phyloP scores from a whole-genome alignment of 495 filamentous ascomycete species.

The Penicillium arizonense region DNA sequence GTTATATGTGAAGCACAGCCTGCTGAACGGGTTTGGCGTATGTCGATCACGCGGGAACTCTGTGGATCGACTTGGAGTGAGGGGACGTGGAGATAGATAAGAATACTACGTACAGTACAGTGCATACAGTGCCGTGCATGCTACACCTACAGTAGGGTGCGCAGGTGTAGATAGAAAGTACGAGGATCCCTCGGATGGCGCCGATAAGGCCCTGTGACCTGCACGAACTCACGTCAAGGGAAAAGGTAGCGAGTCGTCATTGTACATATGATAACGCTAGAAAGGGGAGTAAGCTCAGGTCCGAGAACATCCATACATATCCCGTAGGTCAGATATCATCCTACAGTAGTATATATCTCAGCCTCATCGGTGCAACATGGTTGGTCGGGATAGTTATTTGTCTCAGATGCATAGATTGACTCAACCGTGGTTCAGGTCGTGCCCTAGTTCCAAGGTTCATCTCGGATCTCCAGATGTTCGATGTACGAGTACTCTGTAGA shows the following conservation, averaged over 20 bases:
- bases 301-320: no score
- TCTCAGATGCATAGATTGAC: neutral
- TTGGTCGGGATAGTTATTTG: neutral
- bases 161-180: no score
- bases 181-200: neutral
- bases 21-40: slow-evolving; percentile 12
- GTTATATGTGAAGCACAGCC: no score
- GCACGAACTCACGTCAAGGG: slow-evolving; percentile 6
- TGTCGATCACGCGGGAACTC: slow-evolving; percentile 43
- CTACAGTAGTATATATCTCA: neutral
- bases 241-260: neutral
- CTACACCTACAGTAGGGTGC: neutral
- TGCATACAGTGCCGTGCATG: neutral
- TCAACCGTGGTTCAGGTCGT: no score
- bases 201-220: neutral
- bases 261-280: neutral
- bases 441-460: slow-evolving; percentile 4
- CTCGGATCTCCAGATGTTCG: no score
- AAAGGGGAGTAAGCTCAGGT: no score
- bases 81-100: slow-evolving; percentile 8
- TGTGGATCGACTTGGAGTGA: slow-evolving; percentile 24
- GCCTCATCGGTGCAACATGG: neutral
- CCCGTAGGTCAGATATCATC: no score
- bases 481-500: no score
- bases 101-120: neutral